Conservation (phyloP, 345 rosid species). For the Nephelium lappaceum region DNA sequence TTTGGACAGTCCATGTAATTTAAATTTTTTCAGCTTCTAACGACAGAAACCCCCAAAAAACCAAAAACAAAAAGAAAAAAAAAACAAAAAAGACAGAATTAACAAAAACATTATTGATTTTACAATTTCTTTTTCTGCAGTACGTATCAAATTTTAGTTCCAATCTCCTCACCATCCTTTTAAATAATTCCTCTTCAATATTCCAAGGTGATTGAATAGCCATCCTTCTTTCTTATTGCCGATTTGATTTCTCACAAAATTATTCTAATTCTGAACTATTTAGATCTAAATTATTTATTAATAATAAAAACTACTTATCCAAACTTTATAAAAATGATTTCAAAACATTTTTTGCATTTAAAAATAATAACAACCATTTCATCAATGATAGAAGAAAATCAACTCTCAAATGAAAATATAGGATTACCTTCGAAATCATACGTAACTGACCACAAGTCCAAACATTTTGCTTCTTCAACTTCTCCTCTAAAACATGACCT, state of each 20-base stretch:
- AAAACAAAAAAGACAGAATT: not conserved
- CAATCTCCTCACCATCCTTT: not conserved
- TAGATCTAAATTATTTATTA: not conserved
- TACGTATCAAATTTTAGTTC: not conserved
- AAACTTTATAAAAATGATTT: not conserved
- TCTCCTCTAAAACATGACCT: slow-evolving; percentile 79
- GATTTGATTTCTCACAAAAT: not conserved
- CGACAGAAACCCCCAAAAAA: not conserved
- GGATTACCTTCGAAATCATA: slow-evolving; percentile 66
- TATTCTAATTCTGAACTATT: not conserved
- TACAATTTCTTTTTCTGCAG: not conserved
- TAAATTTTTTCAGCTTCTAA: not conserved
- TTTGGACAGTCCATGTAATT: not conserved
- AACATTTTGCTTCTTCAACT: slow-evolving; percentile 67
- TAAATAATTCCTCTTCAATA: not conserved
- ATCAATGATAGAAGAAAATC: slow-evolving; percentile 1
- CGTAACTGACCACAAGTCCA: slow-evolving; percentile 79
- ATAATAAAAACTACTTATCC: not conserved
- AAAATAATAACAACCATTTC: slow-evolving; percentile 12
- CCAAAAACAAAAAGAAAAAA: no score
- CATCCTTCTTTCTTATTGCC: not conserved
- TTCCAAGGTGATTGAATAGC: not conserved
- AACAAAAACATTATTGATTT: no score
- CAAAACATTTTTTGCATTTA: slow-evolving; percentile 10
- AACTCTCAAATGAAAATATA: slow-evolving; percentile 6